Evolutionary conservation across 208 protist genomes (phyloP).

Genomic region (Herpetomonas muscarum): DNA sequence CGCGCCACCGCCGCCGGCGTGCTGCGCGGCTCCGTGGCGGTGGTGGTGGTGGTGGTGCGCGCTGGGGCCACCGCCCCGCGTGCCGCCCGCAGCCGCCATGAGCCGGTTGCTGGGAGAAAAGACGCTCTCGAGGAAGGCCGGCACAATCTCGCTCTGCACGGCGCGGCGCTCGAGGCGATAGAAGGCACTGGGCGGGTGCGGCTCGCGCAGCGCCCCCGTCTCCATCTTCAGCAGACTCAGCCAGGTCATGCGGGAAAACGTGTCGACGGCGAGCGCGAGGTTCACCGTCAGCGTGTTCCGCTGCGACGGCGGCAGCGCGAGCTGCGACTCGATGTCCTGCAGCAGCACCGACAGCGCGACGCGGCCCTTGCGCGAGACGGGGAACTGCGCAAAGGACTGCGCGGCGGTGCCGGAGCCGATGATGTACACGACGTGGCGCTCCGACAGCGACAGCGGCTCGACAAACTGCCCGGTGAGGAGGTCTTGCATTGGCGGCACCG

Average conservation of each 20-base stretch:
- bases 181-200: slow-evolving; percentile 47
- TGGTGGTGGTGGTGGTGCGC: neutral
- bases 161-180: slow-evolving; percentile 59
- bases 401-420: slow-evolving; percentile 78
- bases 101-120: slow-evolving; percentile 36
- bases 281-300: slow-evolving; percentile 61
- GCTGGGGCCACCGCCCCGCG: slow-evolving; percentile 1
- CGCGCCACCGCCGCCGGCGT: slow-evolving; percentile 2
- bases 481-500: slow-evolving; percentile 83
- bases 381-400: slow-evolving; percentile 67
- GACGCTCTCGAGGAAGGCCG: slow-evolving; percentile 72
- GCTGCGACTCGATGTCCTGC: slow-evolving; percentile 82
- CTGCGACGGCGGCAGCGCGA: slow-evolving; percentile 47
- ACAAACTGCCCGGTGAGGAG: slow-evolving; percentile 86
- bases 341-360: slow-evolving; percentile 73
- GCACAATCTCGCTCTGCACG: slow-evolving; percentile 77
- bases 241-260: slow-evolving; percentile 86
- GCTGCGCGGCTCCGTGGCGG: neutral
- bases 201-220: slow-evolving; percentile 50
- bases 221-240: slow-evolving; percentile 81
- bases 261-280: slow-evolving; percentile 68
- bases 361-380: slow-evolving; percentile 68
- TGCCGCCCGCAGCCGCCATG: neutral
- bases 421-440: slow-evolving; percentile 77
- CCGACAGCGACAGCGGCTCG: slow-evolving; percentile 72